Evolutionary conservation across 1,284 basidiomycete genomes (phyloP).

Genomic region (Ganoderma boninense): DNA sequence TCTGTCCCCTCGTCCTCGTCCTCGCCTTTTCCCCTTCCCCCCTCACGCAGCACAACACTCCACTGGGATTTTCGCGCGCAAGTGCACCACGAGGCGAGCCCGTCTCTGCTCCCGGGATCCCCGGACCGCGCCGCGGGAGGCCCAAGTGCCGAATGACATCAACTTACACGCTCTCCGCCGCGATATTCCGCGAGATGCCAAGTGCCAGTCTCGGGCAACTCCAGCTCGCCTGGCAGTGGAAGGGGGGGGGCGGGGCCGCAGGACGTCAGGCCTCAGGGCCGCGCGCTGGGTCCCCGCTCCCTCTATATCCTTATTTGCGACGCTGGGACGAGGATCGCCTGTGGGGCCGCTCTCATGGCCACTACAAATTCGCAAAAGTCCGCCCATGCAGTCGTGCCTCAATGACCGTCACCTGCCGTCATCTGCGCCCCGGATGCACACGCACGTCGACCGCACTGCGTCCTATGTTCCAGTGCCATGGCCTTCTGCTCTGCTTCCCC

Average conservation of each 20-base stretch:
- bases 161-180: background rate
- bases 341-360: constrained; percentile 4
- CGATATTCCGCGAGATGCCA: background rate
- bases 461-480: background rate
- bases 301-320: background rate
- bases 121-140: constrained; percentile 7
- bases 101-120: background rate
- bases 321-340: background rate
- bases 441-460: background rate
- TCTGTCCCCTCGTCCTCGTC: background rate
- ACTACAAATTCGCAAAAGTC: constrained; percentile 8
- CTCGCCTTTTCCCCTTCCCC: too few species aligned
- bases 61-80: constrained; percentile 4
- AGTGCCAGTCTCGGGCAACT: background rate
- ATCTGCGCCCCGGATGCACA: constrained; percentile 4
- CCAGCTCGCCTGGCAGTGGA: too few species aligned
- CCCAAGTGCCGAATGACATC: background rate
- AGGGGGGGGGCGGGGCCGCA: too few species aligned
- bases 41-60: background rate
- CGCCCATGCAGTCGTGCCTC: background rate
- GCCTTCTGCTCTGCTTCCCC: background rate
- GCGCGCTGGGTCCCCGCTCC: background rate
- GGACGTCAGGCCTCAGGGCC: background rate
- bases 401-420: constrained; percentile 3
- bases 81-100: background rate